phyloP scores from a whole-genome alignment of 1,284 basidiomycete species.

The Sanguinoderma infundibulare region DNA sequence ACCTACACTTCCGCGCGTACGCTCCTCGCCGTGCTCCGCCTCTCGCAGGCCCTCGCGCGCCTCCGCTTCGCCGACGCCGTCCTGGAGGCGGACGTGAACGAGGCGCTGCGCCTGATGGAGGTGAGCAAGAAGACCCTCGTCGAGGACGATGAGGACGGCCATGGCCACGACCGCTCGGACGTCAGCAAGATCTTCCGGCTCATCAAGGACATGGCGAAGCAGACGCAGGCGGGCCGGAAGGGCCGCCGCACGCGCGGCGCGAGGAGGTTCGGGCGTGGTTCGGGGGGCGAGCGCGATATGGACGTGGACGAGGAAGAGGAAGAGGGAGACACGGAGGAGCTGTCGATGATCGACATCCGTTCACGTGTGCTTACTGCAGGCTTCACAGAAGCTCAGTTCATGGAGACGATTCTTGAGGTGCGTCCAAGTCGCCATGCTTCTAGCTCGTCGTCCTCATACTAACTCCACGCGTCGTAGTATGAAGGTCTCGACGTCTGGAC shows the following conservation, averaged over 20 bases:
- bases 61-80: conserved; percentile 86
- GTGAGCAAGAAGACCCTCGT: conserved; percentile 91
- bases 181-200: conserved; percentile 87
- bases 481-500: conserved; percentile 81
- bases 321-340: conserved; percentile 67
- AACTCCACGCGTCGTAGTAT: conserved; percentile 60
- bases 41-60: conserved; percentile 94
- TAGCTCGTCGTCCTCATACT: background rate
- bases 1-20: conserved; percentile 98
- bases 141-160: conserved; percentile 72
- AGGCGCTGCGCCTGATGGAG: conserved; percentile 96
- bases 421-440: conserved; percentile 32
- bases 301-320: conserved; percentile 53
- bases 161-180: conserved; percentile 75
- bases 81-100: conserved; percentile 90
- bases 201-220: conserved; percentile 83
- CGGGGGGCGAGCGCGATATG: conserved; percentile 66
- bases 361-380: conserved; percentile 84
- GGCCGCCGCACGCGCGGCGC: conserved; percentile 44
- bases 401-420: conserved; percentile 82
- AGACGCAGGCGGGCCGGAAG: conserved; percentile 41
- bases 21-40: conserved; percentile 91
- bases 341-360: conserved; percentile 85
- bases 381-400: conserved; percentile 89
- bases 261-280: conserved; percentile 64